These are phyloP conservation scores for Serendipita indica DNA, from an alignment of 768 basidiomycete species.

Conservation along the genomic window DNA sequence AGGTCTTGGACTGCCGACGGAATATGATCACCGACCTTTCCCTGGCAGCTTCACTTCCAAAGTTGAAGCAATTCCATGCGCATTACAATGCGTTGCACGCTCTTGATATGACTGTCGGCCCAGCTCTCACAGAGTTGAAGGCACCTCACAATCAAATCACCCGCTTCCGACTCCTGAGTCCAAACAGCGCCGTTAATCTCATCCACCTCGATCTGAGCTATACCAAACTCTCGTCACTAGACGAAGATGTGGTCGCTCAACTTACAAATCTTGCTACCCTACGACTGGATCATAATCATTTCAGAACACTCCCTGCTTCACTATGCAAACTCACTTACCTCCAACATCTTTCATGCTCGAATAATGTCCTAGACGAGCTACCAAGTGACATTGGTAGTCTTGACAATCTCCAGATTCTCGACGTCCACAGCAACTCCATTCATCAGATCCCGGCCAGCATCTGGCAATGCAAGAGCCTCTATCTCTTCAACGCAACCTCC, in stretches of 20 bases:
- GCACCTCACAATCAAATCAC: constrained; percentile 85
- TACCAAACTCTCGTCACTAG: constrained; percentile 73
- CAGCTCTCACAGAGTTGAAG: constrained; percentile 48
- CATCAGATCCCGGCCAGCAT: constrained; percentile 55
- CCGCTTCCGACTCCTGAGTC: constrained; percentile 43
- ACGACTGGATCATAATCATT: constrained; percentile 72
- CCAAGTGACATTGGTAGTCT: constrained; percentile 65
- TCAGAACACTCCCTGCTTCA: constrained; percentile 70
- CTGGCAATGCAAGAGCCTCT: constrained; percentile 70
- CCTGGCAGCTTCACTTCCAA: constrained; percentile 51
- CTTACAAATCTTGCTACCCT: constrained; percentile 57
- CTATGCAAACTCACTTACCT: constrained; percentile 61
- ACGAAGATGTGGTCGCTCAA: constrained; percentile 55
- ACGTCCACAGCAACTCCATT: constrained; percentile 85
- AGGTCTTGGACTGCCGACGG: constrained; percentile 66
- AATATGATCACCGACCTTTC: constrained; percentile 71
- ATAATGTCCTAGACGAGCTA: constrained; percentile 68
- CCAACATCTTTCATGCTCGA: constrained; percentile 67
- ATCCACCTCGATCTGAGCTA: constrained; percentile 74
- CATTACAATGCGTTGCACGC: constrained; percentile 75
- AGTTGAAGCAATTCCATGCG: constrained; percentile 50
- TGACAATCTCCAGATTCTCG: constrained; percentile 56
- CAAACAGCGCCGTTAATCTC: constrained; percentile 36
- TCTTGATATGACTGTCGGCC: constrained; percentile 63
- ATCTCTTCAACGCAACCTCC: constrained; percentile 70